phyloP scores from a whole-genome alignment of 345 rosid species.

The Boechera retrofracta region DNA sequence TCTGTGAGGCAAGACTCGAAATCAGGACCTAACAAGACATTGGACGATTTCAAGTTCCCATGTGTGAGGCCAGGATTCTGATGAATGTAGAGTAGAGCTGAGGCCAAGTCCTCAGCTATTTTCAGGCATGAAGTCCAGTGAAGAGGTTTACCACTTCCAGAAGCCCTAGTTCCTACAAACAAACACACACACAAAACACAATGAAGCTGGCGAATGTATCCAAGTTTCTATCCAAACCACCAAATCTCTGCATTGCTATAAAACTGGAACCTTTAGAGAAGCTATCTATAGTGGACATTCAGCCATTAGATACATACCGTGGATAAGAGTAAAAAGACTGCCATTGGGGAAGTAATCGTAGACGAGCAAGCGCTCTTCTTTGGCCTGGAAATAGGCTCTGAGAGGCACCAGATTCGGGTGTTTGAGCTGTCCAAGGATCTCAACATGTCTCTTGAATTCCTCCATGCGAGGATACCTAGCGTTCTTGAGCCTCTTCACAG shows the following conservation, averaged over 20 bases:
- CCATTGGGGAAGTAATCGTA: constrained; percentile 98
- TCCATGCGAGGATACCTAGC: constrained; percentile 75
- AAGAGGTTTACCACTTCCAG: constrained; percentile 93
- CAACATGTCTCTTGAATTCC: constrained; percentile 79
- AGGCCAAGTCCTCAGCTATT: constrained; percentile 95
- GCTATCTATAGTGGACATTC: background rate
- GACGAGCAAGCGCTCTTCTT: constrained; percentile 90
- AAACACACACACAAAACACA: constrained; percentile 10
- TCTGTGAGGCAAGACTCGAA: constrained; percentile 98
- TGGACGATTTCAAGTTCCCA: constrained; percentile 89
- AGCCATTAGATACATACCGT: constrained; percentile 59
- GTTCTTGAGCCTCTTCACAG: constrained; percentile 90
- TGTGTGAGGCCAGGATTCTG: constrained; percentile 84
- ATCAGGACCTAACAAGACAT: constrained; percentile 84
- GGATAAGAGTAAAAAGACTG: constrained; percentile 90
- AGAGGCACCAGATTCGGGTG: constrained; percentile 91
- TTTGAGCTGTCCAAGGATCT: constrained; percentile 71
- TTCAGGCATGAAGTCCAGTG: constrained; percentile 99
- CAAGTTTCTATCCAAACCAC: background rate
- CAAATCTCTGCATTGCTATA: constrained; percentile 12
- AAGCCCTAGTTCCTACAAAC: constrained; percentile 72
- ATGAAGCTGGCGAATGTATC: constrained; percentile 6
- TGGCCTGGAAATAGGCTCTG: constrained; percentile 90
- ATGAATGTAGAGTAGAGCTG: constrained; percentile 84
- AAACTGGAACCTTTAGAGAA: background rate